These are phyloP conservation scores for Discostella stelligera DNA, from an alignment of 352 stramenopile species.

Conservation along the genomic window DNA sequence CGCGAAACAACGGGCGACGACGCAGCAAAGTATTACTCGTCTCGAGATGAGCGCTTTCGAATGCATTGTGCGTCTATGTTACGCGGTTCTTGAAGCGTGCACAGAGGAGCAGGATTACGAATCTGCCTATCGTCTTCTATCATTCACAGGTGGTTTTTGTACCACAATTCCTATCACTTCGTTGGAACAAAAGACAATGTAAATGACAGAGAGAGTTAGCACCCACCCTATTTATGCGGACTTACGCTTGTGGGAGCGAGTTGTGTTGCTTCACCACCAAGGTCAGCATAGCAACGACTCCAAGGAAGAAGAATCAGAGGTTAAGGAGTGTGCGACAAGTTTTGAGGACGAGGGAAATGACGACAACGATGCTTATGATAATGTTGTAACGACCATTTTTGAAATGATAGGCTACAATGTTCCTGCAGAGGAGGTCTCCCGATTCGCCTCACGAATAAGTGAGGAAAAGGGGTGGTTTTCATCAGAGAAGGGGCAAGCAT, in stretches of 20 bases:
- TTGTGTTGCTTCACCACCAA: slow-evolving; percentile 69
- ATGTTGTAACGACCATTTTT: slow-evolving; percentile 78
- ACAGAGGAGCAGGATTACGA: slow-evolving; percentile 77
- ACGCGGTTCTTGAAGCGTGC: slow-evolving; percentile 78
- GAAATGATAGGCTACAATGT: slow-evolving; percentile 83
- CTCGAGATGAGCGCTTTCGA: slow-evolving; percentile 70
- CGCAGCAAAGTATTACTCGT: slow-evolving; percentile 55
- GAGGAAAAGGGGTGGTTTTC: slow-evolving; percentile 77
- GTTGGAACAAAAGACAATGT: slow-evolving; percentile 52
- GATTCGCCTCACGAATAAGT: slow-evolving; percentile 74
- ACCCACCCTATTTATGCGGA: slow-evolving; percentile 80
- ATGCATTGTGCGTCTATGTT: slow-evolving; percentile 71
- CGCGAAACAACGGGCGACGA: slow-evolving; percentile 23
- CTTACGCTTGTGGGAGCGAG: slow-evolving; percentile 72
- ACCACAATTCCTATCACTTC: slow-evolving; percentile 26
- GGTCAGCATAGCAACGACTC: slow-evolving; percentile 54
- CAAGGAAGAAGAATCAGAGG: slow-evolving; percentile 23
- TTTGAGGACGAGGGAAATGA: slow-evolving; percentile 41
- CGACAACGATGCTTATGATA: slow-evolving; percentile 61
- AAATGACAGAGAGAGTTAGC: slow-evolving; percentile 77
- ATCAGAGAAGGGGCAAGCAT: slow-evolving; percentile 69
- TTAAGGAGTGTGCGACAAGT: slow-evolving; percentile 29
- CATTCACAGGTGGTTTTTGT: slow-evolving; percentile 75
- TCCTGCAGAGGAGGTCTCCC: slow-evolving; percentile 70
- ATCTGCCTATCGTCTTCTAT: slow-evolving; percentile 72